phyloP scores from a whole-genome alignment of 352 stramenopile species.

The Phytophthora pinifolia region DNA sequence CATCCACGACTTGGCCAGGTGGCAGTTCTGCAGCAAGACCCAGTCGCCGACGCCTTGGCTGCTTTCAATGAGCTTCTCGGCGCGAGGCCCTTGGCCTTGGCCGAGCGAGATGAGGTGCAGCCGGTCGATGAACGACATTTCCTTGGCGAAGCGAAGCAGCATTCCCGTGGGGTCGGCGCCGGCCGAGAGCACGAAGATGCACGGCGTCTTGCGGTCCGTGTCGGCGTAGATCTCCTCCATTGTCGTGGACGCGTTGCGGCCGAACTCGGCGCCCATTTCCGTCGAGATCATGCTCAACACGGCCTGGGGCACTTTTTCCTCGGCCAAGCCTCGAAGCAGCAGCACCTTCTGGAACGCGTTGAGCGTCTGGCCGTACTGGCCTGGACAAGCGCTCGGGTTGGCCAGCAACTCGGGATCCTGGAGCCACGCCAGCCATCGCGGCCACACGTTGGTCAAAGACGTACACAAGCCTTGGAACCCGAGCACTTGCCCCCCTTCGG shows the following conservation, averaged over 20 bases:
- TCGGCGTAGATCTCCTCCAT: constrained; percentile 95
- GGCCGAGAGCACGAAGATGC: constrained; percentile 93
- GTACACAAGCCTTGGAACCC: constrained; percentile 66
- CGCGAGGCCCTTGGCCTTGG: constrained; percentile 91
- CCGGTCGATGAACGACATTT: constrained; percentile 85
- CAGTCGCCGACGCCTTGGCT: constrained; percentile 88
- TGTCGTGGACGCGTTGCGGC: constrained; percentile 71
- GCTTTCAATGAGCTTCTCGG: constrained; percentile 88
- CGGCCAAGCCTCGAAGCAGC: constrained; percentile 74
- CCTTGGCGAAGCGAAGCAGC: constrained; percentile 92
- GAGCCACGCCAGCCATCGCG: constrained; percentile 63
- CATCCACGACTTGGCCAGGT: constrained; percentile 95
- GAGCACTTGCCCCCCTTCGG: constrained; percentile 14
- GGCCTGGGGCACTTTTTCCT: constrained; percentile 90
- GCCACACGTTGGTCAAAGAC: constrained; percentile 62
- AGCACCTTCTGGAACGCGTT: constrained; percentile 78
- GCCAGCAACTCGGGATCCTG: constrained; percentile 45
- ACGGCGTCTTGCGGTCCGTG: constrained; percentile 90
- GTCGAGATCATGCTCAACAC: constrained; percentile 85
- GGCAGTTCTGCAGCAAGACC: constrained; percentile 95
- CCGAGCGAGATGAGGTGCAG: constrained; percentile 92
- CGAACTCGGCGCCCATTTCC: constrained; percentile 89
- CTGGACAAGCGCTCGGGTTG: constrained; percentile 38
- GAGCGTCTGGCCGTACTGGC: constrained; percentile 38
- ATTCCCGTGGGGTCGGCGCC: constrained; percentile 92